Conservation (phyloP, 202 grass and related monocot genomes). For the Digitaria exilis region DNA sequence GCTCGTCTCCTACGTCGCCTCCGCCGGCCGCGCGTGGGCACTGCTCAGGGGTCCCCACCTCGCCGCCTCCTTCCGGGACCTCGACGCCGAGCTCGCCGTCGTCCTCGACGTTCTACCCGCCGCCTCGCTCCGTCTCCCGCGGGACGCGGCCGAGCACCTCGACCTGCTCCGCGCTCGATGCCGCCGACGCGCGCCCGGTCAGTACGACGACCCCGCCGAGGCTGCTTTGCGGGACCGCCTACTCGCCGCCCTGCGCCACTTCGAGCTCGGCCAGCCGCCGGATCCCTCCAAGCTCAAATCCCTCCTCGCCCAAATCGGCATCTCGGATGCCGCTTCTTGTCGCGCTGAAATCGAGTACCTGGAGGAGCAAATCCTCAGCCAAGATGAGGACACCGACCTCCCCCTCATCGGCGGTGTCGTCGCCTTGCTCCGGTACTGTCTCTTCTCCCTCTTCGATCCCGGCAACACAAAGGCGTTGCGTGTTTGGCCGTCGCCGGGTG, state of each 20-base stretch:
- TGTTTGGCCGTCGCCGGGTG: constrained; percentile 43
- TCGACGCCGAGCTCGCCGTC: constrained; percentile 83
- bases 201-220: constrained; percentile 62
- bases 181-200: constrained; percentile 40
- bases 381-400: constrained; percentile 84
- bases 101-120: constrained; percentile 81
- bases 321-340: constrained; percentile 55
- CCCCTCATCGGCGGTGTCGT: constrained; percentile 63
- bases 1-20: constrained; percentile 74
- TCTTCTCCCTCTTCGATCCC: constrained; percentile 77
- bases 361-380: constrained; percentile 80
- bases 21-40: constrained; percentile 76
- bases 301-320: constrained; percentile 56
- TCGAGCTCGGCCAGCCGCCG: constrained; percentile 51
- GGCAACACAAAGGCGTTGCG: constrained; percentile 26
- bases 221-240: constrained; percentile 57
- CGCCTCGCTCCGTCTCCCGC: constrained; percentile 53
- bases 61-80: constrained; percentile 71
- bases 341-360: constrained; percentile 79
- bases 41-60: constrained; percentile 58
- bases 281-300: constrained; percentile 44
- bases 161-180: constrained; percentile 61
- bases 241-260: constrained; percentile 49
- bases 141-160: constrained; percentile 59
- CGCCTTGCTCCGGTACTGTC: constrained; percentile 72